Evolutionary conservation across 768 basidiomycete genomes (phyloP).

Genomic region (Clavulina sp.): DNA sequence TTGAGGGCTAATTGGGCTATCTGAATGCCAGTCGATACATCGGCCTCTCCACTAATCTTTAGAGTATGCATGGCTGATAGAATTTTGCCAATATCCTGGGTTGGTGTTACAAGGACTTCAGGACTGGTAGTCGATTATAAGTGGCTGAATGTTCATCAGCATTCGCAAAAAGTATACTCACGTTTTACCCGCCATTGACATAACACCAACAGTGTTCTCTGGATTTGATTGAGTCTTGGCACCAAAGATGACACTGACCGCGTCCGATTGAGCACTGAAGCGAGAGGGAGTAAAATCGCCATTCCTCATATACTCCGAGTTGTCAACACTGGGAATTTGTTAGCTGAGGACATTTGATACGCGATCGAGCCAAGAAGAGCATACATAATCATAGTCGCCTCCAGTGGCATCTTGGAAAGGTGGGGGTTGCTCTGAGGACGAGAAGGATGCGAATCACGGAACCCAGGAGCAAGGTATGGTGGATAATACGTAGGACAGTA

Average conservation of each 20-base stretch:
- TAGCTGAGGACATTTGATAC: slow-evolving; percentile 8
- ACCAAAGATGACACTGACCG: slow-evolving; percentile 76
- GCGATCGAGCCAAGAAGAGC: slow-evolving; percentile 3
- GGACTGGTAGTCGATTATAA: slow-evolving; percentile 33
- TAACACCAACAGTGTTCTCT: slow-evolving; percentile 91
- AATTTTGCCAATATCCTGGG: slow-evolving; percentile 87
- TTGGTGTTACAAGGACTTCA: slow-evolving; percentile 90
- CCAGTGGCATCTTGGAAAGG: slow-evolving; percentile 97
- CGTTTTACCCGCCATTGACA: slow-evolving; percentile 98
- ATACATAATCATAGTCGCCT: slow-evolving; percentile 87
- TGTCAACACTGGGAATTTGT: slow-evolving; percentile 44
- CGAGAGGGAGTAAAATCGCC: slow-evolving; percentile 79
- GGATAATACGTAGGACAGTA: no score
- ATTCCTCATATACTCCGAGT: slow-evolving; percentile 94
- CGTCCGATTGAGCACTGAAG: slow-evolving; percentile 82
- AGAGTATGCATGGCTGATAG: slow-evolving; percentile 59
- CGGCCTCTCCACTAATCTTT: slow-evolving; percentile 62
- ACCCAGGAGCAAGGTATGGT: no score
- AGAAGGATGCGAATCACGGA: no score
- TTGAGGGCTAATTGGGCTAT: slow-evolving; percentile 93
- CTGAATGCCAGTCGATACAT: slow-evolving; percentile 79
- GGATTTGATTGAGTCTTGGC: slow-evolving; percentile 93
- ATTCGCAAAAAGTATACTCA: slow-evolving; percentile 30
- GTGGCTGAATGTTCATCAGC: neutral
- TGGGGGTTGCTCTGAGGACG: no score